phyloP scores from a whole-genome alignment of 106 monocot species.

The Allium cepa region DNA sequence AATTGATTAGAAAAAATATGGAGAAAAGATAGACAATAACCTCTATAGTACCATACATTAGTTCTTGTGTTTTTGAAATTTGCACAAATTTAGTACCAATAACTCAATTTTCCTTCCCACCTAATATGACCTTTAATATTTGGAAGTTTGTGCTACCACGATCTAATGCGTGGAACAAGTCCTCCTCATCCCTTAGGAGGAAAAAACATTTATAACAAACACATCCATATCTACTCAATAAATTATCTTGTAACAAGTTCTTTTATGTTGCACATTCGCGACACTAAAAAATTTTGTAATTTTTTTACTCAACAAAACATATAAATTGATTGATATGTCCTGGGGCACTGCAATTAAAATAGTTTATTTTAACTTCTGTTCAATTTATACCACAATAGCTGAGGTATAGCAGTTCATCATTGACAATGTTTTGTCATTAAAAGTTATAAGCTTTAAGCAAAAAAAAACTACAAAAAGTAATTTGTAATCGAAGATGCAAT shows the following conservation, averaged over 20 bases:
- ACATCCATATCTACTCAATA: no score
- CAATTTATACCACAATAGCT: background rate
- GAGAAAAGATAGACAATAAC: background rate
- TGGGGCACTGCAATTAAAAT: background rate
- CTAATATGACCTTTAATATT: conserved; percentile 42
- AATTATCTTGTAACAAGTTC: no score
- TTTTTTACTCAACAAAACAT: no score
- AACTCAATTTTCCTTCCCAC: conserved; percentile 35
- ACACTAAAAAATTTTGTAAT: no score
- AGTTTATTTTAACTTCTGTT: background rate
- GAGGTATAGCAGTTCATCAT: background rate
- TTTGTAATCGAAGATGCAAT: background rate
- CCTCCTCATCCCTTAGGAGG: conserved; percentile 39
- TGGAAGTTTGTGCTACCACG: conserved; percentile 62
- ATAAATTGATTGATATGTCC: no score
- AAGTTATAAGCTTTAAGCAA: background rate
- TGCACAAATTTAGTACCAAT: conserved; percentile 23
- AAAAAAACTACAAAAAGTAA: background rate
- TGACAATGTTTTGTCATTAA: background rate
- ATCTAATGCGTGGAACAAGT: conserved; percentile 58
- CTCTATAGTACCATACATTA: no score
- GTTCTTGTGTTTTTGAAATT: conserved; percentile 38
- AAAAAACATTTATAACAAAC: no score
- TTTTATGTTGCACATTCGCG: no score
- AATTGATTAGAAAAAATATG: background rate